Evolutionary conservation across 768 basidiomycete species (phyloP).

Genomic region (Saitozyma sp.): DNA sequence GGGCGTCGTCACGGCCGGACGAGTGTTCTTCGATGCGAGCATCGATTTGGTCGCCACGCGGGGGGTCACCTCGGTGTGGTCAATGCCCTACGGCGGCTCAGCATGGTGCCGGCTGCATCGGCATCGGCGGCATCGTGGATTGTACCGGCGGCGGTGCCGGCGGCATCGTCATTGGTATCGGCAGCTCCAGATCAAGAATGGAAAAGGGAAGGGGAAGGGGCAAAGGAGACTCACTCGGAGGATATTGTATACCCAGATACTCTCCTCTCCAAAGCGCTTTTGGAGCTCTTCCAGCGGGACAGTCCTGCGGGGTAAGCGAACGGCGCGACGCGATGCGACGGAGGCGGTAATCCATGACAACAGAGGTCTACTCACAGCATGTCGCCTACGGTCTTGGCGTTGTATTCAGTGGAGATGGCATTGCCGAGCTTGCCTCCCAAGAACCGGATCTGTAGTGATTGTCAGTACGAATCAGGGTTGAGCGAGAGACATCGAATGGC

Average conservation of each 20-base stretch:
- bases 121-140: too few species aligned
- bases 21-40: slow-evolving; percentile 77
- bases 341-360: not conserved
- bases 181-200: slow-evolving; percentile 2
- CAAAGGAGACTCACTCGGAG: slow-evolving; percentile 62
- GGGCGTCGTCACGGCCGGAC: slow-evolving; percentile 69
- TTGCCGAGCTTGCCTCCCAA: slow-evolving; percentile 92
- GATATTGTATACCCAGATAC: slow-evolving; percentile 87
- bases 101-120: not conserved
- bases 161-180: too few species aligned
- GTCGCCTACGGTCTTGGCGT: slow-evolving; percentile 85
- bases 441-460: slow-evolving; percentile 71
- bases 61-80: slow-evolving; percentile 63
- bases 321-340: too few species aligned
- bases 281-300: slow-evolving; percentile 54
- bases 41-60: slow-evolving; percentile 18
- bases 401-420: slow-evolving; percentile 81
- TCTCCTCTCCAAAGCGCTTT: slow-evolving; percentile 55
- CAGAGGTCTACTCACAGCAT: slow-evolving; percentile 64
- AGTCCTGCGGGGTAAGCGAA: slow-evolving; percentile 31
- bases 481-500: slow-evolving; percentile 3
- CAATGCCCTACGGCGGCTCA: slow-evolving; percentile 62
- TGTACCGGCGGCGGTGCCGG: too few species aligned
- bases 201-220: not conserved
- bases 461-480: not conserved